A percentile compares a stretch with the other conserved stretches of the same genome.
These are phyloP conservation scores for Biscogniauxia sp. DNA, from an alignment of 2,329 filamentous ascomycete genomes.

Conservation along the genomic window DNA sequence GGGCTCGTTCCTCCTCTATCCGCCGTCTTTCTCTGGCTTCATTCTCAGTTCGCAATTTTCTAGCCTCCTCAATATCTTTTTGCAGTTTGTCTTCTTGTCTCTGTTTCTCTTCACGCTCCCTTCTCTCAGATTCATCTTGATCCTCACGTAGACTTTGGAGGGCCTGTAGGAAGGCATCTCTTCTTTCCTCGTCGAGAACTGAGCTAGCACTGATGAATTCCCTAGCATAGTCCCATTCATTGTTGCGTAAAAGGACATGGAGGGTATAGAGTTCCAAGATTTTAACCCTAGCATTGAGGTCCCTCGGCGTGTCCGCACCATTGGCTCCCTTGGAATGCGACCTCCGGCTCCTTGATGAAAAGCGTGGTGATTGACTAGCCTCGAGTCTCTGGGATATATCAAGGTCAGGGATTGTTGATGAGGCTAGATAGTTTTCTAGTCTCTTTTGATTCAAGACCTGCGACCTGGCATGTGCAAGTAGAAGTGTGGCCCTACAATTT, in stretches of 20 bases:
- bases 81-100: slow-evolving; percentile 56
- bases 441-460: slow-evolving; percentile 83
- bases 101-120: slow-evolving; percentile 57
- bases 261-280: slow-evolving; percentile 94
- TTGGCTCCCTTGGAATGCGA: slow-evolving; percentile 50
- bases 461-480: slow-evolving; percentile 83
- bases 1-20: slow-evolving; percentile 52
- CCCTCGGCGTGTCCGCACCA: slow-evolving; percentile 78
- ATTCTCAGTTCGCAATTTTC: slow-evolving; percentile 55
- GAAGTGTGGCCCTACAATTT: slow-evolving; percentile 69
- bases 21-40: slow-evolving; percentile 53
- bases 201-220: slow-evolving; percentile 87
- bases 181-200: slow-evolving; percentile 86
- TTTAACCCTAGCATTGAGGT: slow-evolving; percentile 81
- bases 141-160: slow-evolving; percentile 83
- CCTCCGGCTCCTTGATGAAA: slow-evolving; percentile 25
- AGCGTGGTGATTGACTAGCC: slow-evolving; percentile 36
- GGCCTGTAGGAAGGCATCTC: slow-evolving; percentile 84
- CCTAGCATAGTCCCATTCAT: slow-evolving; percentile 92
- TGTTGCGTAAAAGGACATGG: slow-evolving; percentile 88
- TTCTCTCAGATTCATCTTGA: slow-evolving; percentile 68
- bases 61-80: slow-evolving; percentile 56
- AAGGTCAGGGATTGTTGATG: slow-evolving; percentile 69
- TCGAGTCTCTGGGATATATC: slow-evolving; percentile 67
- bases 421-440: slow-evolving; percentile 84